Evolutionary conservation across 169 alveolate genomes (phyloP).

Genomic region (Eimeria maxima): DNA sequence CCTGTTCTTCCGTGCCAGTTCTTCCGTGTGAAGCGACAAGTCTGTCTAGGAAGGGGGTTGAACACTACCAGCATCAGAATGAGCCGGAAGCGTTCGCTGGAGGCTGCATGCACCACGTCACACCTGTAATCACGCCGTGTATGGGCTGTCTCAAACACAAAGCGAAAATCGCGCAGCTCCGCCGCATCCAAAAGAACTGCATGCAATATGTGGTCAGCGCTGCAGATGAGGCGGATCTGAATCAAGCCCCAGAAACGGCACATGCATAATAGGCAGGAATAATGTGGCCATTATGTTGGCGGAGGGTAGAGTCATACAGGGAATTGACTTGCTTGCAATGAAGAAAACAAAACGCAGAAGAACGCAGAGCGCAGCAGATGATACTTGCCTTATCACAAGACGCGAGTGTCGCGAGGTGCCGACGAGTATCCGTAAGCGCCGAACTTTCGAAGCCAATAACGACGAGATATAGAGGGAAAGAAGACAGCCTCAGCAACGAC

Average conservation of each 20-base stretch:
- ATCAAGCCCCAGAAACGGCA: background rate
- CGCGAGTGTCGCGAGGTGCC: slow-evolving; percentile 68
- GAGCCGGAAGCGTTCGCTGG: background rate
- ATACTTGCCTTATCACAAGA: slow-evolving; percentile 59
- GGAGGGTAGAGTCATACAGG: background rate
- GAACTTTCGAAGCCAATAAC: slow-evolving; percentile 56
- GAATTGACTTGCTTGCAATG: background rate
- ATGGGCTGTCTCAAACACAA: slow-evolving; percentile 60
- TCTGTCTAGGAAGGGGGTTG: background rate
- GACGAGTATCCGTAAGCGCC: slow-evolving; percentile 21
- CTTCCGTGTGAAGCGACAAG: background rate
- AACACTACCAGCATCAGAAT: background rate
- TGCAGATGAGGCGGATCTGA: slow-evolving; percentile 76
- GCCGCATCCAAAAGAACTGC: slow-evolving; percentile 76
- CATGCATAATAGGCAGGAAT: background rate
- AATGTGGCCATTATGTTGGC: background rate
- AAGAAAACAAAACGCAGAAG: background rate
- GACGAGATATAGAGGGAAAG: slow-evolving; percentile 22
- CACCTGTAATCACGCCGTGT: slow-evolving; percentile 76
- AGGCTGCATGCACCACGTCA: background rate
- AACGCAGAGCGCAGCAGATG: background rate
- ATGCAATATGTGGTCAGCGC: slow-evolving; percentile 78
- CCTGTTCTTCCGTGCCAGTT: too few species aligned
- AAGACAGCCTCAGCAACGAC: slow-evolving; percentile 23
- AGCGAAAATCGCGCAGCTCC: slow-evolving; percentile 55